phyloP scores from a whole-genome alignment of 495 filamentous ascomycete genomes.

The Penicillium alfredii region DNA sequence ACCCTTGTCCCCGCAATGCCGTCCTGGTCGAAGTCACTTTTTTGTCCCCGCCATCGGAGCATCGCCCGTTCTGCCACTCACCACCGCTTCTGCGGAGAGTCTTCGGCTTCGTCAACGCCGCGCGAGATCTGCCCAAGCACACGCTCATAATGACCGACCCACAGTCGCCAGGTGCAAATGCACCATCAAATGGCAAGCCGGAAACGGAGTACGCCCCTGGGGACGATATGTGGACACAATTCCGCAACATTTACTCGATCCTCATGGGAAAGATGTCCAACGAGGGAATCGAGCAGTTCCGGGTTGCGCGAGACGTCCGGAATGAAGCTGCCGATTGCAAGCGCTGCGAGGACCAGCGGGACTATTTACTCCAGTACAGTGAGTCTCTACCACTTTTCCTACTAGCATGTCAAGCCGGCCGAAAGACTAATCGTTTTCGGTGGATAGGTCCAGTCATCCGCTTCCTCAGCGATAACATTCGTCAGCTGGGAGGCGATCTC shows the following conservation, averaged over 20 bases:
- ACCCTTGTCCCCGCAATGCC: no score
- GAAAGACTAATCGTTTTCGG: constrained; percentile 8
- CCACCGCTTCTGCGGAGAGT: constrained; percentile 33
- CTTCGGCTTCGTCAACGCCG: constrained; percentile 9
- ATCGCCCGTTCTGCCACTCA: constrained; percentile 24
- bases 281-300: constrained; percentile 64
- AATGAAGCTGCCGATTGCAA: constrained; percentile 67
- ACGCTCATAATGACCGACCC: constrained; percentile 30
- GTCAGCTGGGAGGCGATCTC: constrained; percentile 67
- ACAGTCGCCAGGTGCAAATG: constrained; percentile 17
- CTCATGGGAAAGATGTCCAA: constrained; percentile 63
- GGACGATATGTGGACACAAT: constrained; percentile 62
- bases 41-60: no score
- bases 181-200: constrained; percentile 16
- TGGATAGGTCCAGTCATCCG: constrained; percentile 65
- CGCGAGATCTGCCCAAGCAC: not conserved
- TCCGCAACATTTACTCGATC: constrained; percentile 74
- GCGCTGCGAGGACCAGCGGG: constrained; percentile 68
- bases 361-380: constrained; percentile 75
- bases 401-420: not conserved
- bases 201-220: constrained; percentile 42
- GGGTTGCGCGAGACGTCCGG: constrained; percentile 57
- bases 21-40: constrained; percentile 5
- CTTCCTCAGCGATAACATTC: constrained; percentile 74
- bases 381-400: constrained; percentile 11